Percentiles rank a stretch among this genome's conserved stretches.
Conservation (phyloP, 768 basidiomycete genomes). For the Gymnopilus junonius region DNA sequence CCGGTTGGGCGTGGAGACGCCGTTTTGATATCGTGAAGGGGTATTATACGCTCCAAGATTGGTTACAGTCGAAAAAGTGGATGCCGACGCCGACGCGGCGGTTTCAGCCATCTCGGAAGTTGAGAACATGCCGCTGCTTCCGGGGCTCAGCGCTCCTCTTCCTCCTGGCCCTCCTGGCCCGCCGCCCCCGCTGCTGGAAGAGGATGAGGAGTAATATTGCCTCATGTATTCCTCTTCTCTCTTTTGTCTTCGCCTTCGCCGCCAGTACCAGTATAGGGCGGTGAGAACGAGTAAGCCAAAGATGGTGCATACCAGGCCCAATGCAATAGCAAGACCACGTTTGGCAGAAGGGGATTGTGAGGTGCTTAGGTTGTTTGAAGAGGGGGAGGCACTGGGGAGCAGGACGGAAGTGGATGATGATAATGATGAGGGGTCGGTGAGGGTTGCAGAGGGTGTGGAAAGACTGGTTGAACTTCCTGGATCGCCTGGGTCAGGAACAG, state of each 20-base stretch:
- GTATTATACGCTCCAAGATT: not conserved
- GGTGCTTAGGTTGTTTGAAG: slow-evolving; percentile 4
- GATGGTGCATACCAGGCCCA: slow-evolving; percentile 19
- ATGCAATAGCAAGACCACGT: slow-evolving; percentile 16
- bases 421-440: slow-evolving; percentile 4
- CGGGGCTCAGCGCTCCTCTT: not conserved
- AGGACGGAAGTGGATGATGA: slow-evolving; percentile 7
- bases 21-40: not conserved
- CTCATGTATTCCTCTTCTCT: slow-evolving; percentile 9
- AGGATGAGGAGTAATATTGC: slow-evolving; percentile 1
- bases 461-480: slow-evolving; percentile 8
- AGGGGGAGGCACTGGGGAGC: slow-evolving; percentile 1
- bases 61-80: not conserved
- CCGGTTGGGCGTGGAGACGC: not conserved
- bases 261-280: slow-evolving; percentile 16
- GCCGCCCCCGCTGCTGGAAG: not conserved
- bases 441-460: not conserved
- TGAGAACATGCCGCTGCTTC: not conserved
- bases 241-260: slow-evolving; percentile 6
- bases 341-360: slow-evolving; percentile 7
- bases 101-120: not conserved
- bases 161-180: not conserved
- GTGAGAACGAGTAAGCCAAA: slow-evolving; percentile 17
- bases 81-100: not conserved
- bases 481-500: slow-evolving; percentile 20